Percentiles rank a stretch among this genome's conserved stretches.
Conservation (phyloP, 768 basidiomycete species). For the Solioccasus polychromus region DNA sequence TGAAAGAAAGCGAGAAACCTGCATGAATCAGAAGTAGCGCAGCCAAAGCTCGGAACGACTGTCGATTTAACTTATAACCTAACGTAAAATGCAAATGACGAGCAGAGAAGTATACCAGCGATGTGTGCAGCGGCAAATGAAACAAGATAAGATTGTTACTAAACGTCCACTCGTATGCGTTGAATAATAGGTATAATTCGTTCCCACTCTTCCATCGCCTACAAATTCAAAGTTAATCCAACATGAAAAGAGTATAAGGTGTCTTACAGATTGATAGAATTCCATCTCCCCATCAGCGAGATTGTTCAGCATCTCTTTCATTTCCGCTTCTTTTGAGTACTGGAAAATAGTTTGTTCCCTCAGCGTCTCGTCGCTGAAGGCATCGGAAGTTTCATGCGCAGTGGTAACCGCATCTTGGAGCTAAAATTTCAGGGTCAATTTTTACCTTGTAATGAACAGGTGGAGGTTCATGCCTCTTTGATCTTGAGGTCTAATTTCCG, state of each 20-base stretch:
- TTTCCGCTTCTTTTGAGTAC: conserved; percentile 86
- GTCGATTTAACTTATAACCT: neutral
- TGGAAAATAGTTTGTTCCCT: conserved; percentile 91
- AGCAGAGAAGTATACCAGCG: conserved; percentile 4
- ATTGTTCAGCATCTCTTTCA: conserved; percentile 91
- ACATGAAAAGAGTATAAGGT: conserved; percentile 1
- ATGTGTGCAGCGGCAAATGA: conserved; percentile 13
- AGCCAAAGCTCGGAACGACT: too few species aligned
- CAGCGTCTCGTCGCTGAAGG: conserved; percentile 93
- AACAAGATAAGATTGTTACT: conserved; percentile 30
- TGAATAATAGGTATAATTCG: conserved; percentile 90
- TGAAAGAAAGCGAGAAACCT: conserved; percentile 10
- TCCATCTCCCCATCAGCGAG: conserved; percentile 95
- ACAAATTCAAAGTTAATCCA: conserved; percentile 6
- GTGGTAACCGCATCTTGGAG: conserved; percentile 95
- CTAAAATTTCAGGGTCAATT: conserved; percentile 38
- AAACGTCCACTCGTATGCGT: conserved; percentile 91
- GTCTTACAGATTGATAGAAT: conserved; percentile 80
- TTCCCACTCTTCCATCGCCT: conserved; percentile 99
- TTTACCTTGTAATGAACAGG: neutral
- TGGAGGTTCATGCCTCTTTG: conserved; percentile 66
- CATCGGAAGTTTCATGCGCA: conserved; percentile 93
- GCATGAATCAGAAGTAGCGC: neutral
- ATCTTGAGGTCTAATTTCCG: conserved; percentile 89
- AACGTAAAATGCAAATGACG: conserved; percentile 5